These are phyloP conservation scores for Thelephora ganbajun DNA, from an alignment of 768 basidiomycete genomes.

Conservation along the genomic window DNA sequence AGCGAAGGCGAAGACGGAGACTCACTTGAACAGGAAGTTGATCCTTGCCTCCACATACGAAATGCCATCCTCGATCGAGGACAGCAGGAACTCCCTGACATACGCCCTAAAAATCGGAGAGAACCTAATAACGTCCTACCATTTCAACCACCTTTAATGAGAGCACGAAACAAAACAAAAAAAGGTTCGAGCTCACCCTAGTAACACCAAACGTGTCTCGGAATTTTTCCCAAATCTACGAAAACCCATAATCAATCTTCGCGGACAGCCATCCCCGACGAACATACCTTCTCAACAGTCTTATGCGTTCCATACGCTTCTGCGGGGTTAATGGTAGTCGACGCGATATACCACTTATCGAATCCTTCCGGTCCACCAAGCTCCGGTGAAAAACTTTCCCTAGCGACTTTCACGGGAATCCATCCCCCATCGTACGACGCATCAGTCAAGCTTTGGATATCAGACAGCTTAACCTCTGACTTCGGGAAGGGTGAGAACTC, in stretches of 20 bases:
- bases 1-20: neutral
- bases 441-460: constrained; percentile 23
- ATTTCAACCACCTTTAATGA: too few relatives aligned
- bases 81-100: constrained; percentile 44
- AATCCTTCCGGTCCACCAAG: constrained; percentile 55
- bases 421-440: constrained; percentile 32
- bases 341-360: constrained; percentile 47
- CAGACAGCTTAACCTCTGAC: constrained; percentile 9
- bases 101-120: constrained; percentile 47
- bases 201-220: constrained; percentile 35
- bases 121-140: constrained; percentile 28
- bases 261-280: too few relatives aligned
- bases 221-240: constrained; percentile 70
- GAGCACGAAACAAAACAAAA: neutral
- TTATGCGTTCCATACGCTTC: constrained; percentile 67
- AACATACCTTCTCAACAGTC: constrained; percentile 43
- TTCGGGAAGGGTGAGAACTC: constrained; percentile 36
- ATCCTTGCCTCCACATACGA: constrained; percentile 58
- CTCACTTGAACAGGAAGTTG: constrained; percentile 47
- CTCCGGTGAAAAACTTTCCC: constrained; percentile 31
- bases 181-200: constrained; percentile 18
- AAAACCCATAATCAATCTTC: too few relatives aligned
- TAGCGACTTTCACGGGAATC: constrained; percentile 41
- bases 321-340: constrained; percentile 52
- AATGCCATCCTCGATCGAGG: constrained; percentile 57